Evolutionary conservation across 2,329 filamentous ascomycete genomes (phyloP), one percentile per base, ranked within the genome.

Genomic region (Botryotinia convoluta): DNA sequence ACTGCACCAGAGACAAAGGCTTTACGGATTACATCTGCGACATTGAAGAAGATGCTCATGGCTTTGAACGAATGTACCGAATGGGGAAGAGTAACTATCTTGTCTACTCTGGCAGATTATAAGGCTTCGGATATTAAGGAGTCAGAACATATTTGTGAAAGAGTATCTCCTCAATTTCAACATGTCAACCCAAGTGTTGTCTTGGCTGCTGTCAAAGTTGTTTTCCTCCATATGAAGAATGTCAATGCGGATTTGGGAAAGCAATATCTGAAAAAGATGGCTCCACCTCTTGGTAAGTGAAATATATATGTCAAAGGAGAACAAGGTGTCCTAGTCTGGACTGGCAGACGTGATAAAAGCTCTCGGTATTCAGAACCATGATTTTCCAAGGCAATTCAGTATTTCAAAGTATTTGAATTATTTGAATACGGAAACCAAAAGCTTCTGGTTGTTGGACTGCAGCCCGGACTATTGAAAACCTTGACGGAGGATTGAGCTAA

Each of bases 141-240:
- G 84, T 92, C 95, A 72, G 96, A 99, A 84, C 96, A 98, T 82
- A 98, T 99, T 74, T 99, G 96, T 83, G 96, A 99, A 85, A 88
- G 96, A 79, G 95, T 98, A 51, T 91, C 94, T 70, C 96, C 96
- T 59, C 96, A 99, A 81, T 99, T 99, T 82, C 96, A 99, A 84
- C 96, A 99, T 81, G 95, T 97, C 80, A 99, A 99, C 81, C 93
- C 96, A 4, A 97, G 95, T 81, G 96, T 99, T 26, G 96, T 99
- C 32, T 85, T 99, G 76, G 94, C 96, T n/a, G 96, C 96, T 32
- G 95, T 99, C 79, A 99, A 99, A 85, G 93, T 93, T 22, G 97
- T 99, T 57, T 99, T 99, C 81, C 89, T 97, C 75, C 96, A 99
- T 82, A 98, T 98, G 95, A 93, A 90, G 82, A 86, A 91, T 74